Percentiles rank a stretch among this genome's conserved stretches.
These are phyloP conservation scores for Phytopythium litorale DNA, from an alignment of 352 stramenopile species.

Conservation along the genomic window DNA sequence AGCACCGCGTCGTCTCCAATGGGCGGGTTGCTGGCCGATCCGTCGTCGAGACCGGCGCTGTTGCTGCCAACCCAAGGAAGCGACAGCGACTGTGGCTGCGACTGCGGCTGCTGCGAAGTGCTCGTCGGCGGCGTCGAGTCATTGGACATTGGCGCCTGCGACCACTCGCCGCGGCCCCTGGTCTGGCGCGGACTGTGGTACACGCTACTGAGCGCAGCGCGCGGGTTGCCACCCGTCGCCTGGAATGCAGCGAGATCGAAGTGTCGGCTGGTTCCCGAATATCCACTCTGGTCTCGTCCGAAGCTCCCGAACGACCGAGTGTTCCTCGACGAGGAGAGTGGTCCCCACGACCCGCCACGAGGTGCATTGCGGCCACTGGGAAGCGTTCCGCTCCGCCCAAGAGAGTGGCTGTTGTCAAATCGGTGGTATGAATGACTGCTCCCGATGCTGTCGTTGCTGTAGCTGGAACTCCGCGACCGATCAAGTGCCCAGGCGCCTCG, in stretches of 20 bases:
- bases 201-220: slow-evolving; percentile 2
- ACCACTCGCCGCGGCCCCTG: not conserved
- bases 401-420: slow-evolving; percentile 11
- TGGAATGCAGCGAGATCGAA: slow-evolving; percentile 66
- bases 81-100: not conserved
- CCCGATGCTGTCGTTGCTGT: slow-evolving; percentile 10
- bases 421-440: slow-evolving; percentile 5
- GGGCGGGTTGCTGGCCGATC: slow-evolving; percentile 3
- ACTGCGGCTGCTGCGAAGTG: not conserved
- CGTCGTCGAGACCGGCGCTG: slow-evolving; percentile 11
- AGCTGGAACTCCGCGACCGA: slow-evolving; percentile 4
- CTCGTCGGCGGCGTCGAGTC: not conserved
- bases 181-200: slow-evolving; percentile 11
- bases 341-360: slow-evolving; percentile 6
- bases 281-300: slow-evolving; percentile 25
- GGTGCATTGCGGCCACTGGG: not conserved
- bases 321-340: not conserved
- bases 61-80: slow-evolving; percentile 7
- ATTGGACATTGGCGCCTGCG: not conserved
- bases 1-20: slow-evolving; percentile 12
- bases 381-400: slow-evolving; percentile 4
- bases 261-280: slow-evolving; percentile 18
- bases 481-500: not conserved
- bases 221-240: slow-evolving; percentile 11
- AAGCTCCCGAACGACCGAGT: slow-evolving; percentile 14